Conservation (phyloP, 164 flowering plant species). For the Annona cherimola region DNA sequence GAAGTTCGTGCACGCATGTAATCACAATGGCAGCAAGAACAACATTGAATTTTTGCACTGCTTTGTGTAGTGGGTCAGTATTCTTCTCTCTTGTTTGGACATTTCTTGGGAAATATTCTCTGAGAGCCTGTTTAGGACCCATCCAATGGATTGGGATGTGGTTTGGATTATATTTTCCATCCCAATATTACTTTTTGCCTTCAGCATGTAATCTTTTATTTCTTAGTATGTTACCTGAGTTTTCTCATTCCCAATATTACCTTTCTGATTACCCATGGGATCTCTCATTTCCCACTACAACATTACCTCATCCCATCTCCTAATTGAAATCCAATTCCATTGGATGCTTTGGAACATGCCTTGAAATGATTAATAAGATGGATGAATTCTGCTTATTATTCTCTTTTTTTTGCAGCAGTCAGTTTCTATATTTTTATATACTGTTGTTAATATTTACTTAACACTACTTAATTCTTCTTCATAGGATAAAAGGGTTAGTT, state of each 20-base stretch:
- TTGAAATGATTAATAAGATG: background rate
- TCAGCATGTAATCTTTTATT: background rate
- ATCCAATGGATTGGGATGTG: too few relatives aligned
- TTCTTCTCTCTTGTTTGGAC: background rate
- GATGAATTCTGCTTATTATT: background rate
- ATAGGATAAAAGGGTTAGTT: background rate
- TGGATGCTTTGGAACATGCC: too few relatives aligned
- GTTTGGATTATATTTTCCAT: too few relatives aligned
- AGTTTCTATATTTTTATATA: too few relatives aligned
- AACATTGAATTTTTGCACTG: slow-evolving; percentile 78
- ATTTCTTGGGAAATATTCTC: too few relatives aligned
- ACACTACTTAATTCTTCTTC: background rate
- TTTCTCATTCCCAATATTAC: too few relatives aligned
- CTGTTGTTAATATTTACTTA: background rate
- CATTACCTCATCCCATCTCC: too few relatives aligned
- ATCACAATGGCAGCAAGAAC: slow-evolving; percentile 72
- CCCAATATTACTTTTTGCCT: too few relatives aligned
- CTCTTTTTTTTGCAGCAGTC: background rate
- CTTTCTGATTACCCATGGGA: too few relatives aligned
- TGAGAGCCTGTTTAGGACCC: too few relatives aligned
- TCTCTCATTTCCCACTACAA: too few relatives aligned
- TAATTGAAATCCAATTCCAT: too few relatives aligned
- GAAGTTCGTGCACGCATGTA: slow-evolving; percentile 64
- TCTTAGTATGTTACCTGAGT: background rate
- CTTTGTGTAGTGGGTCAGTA: slow-evolving; percentile 84